Evolutionary conservation across 805 yeast species (phyloP).

Genomic region (Suhomyces prunicola): DNA sequence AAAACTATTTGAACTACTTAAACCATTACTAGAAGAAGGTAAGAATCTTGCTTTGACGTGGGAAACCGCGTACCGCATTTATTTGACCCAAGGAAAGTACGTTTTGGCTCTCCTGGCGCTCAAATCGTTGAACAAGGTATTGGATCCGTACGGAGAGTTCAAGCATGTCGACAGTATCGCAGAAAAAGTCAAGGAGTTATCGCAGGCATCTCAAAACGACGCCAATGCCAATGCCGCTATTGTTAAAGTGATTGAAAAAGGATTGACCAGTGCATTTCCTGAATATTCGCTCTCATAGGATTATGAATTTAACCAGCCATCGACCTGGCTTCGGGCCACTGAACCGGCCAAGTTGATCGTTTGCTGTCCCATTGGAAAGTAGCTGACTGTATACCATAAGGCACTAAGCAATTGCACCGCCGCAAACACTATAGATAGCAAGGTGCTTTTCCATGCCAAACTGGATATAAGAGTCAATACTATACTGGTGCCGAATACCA

Average conservation of each 20-base stretch:
- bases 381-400: conserved; percentile 45
- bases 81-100: conserved; percentile 43
- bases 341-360: conserved; percentile 40
- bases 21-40: conserved; percentile 42
- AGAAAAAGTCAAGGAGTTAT: conserved; percentile 31
- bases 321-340: conserved; percentile 45
- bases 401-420: conserved; percentile 39
- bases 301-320: conserved; percentile 33
- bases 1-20: conserved; percentile 39
- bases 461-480: conserved; percentile 37
- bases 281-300: conserved; percentile 14
- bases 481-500: conserved; percentile 37
- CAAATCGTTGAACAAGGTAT: conserved; percentile 39
- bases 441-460: conserved; percentile 34
- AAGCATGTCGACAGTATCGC: conserved; percentile 19
- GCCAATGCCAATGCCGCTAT: conserved; percentile 43
- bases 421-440: conserved; percentile 41
- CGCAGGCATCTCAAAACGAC: conserved; percentile 32
- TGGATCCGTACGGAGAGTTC: conserved; percentile 21
- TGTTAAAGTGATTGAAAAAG: conserved; percentile 39
- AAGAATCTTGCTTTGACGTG: conserved; percentile 37
- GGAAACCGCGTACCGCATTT: conserved; percentile 41
- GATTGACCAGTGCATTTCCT: conserved; percentile 32
- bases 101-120: conserved; percentile 45
- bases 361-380: conserved; percentile 46